These are phyloP conservation scores for Didymella arachidicola DNA, from an alignment of 2,329 filamentous ascomycete genomes.

Conservation along the genomic window DNA sequence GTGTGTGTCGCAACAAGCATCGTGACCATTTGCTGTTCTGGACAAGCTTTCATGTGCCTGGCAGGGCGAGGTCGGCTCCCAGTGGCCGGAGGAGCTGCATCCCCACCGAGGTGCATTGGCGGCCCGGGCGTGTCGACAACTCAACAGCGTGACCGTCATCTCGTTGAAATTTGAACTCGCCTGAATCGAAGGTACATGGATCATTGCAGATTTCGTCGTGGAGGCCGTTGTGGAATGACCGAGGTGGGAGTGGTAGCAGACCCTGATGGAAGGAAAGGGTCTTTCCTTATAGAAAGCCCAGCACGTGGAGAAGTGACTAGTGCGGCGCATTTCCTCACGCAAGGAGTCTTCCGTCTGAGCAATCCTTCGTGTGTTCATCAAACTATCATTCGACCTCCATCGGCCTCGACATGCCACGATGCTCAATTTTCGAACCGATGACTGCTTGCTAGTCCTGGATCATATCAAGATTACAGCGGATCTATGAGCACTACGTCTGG, in stretches of 20 bases:
- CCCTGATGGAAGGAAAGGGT: neutral
- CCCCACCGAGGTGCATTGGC: conserved; percentile 1
- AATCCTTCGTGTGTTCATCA: neutral
- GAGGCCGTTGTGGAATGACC: neutral
- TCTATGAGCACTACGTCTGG: neutral
- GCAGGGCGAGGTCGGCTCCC: conserved; percentile 24
- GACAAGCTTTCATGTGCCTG: conserved; percentile 27
- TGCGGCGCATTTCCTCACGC: neutral
- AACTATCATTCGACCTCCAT: neutral
- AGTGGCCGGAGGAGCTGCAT: conserved; percentile 9
- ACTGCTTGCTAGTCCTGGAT: neutral
- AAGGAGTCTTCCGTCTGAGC: neutral
- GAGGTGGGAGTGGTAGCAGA: neutral
- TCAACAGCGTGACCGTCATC: neutral
- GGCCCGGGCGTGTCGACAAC: neutral
- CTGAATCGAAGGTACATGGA: neutral
- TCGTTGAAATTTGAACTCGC: neutral
- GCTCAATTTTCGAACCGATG: neutral
- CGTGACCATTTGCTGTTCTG: conserved; percentile 29
- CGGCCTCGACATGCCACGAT: neutral
- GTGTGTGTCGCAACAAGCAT: conserved; percentile 20
- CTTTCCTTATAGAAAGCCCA: neutral
- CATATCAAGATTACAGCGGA: neutral
- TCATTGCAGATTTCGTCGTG: neutral
- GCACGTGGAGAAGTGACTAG: neutral